Evolutionary conservation across 176 grass and related monocot genomes (phyloP).

Genomic region (Dactylis glomerata): DNA sequence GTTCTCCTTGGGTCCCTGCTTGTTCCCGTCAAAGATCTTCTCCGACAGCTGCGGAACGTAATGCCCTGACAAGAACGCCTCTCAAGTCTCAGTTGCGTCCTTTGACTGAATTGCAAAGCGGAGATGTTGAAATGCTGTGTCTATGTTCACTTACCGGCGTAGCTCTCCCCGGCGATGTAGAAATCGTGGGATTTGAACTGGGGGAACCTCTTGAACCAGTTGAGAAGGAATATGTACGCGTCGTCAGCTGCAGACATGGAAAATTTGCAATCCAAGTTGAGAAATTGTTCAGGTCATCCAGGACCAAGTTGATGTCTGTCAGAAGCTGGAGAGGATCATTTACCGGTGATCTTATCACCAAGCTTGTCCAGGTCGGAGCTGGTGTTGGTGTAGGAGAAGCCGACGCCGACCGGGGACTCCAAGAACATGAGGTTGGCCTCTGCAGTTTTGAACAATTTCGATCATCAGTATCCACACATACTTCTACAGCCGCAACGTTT

Average conservation of each 20-base stretch:
- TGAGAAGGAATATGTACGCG: slow-evolving; percentile 78
- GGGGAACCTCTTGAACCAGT: slow-evolving; percentile 97
- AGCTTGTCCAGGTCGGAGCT: slow-evolving; percentile 72
- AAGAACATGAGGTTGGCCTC: slow-evolving; percentile 94
- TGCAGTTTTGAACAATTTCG: slow-evolving; percentile 24
- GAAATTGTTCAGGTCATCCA: no score
- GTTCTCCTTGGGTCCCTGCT: slow-evolving; percentile 46
- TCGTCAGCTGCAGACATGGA: slow-evolving; percentile 54
- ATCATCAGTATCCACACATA: background rate
- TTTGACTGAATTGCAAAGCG: background rate
- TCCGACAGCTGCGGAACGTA: slow-evolving; percentile 91
- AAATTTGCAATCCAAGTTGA: background rate
- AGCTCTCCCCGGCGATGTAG: slow-evolving; percentile 94
- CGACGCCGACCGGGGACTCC: slow-evolving; percentile 95
- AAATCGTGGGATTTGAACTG: slow-evolving; percentile 84
- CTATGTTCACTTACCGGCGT: slow-evolving; percentile 56
- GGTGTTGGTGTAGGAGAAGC: slow-evolving; percentile 95
- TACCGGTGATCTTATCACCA: slow-evolving; percentile 94
- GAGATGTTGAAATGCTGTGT: background rate
- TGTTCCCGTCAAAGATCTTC: slow-evolving; percentile 91
- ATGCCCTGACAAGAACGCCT: slow-evolving; percentile 48
- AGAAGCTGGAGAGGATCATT: background rate
- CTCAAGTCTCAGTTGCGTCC: background rate
- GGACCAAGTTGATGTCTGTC: no score
- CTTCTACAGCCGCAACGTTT: background rate